Percentiles rank a stretch among this genome's conserved stretches.
These are phyloP conservation scores for Pisolithus sp. DNA, from an alignment of 768 basidiomycete species.

Conservation along the genomic window DNA sequence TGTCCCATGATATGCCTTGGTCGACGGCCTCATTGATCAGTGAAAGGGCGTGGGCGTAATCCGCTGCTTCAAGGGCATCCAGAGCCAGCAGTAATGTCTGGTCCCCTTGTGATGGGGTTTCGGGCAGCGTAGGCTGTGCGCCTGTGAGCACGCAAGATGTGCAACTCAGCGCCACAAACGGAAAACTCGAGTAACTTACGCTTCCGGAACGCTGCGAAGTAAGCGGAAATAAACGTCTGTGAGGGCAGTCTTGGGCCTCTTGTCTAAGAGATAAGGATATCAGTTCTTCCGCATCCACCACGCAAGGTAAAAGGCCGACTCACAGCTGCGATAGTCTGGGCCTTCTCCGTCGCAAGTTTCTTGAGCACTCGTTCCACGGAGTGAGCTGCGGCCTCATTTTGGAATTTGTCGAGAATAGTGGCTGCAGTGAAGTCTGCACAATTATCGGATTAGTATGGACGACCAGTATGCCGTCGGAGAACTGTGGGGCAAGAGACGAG, in stretches of 20 bases:
- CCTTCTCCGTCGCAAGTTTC: slow-evolving; percentile 66
- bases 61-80: slow-evolving; percentile 75
- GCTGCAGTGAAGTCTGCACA: slow-evolving; percentile 87
- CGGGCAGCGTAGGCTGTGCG: slow-evolving; percentile 65
- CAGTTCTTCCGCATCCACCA: background rate
- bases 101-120: slow-evolving; percentile 73
- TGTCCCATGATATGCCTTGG: slow-evolving; percentile 75
- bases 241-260: slow-evolving; percentile 84
- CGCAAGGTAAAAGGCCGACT: slow-evolving; percentile 11
- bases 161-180: slow-evolving; percentile 4
- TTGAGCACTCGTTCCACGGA: slow-evolving; percentile 92
- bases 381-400: slow-evolving; percentile 68
- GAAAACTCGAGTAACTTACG: slow-evolving; percentile 41
- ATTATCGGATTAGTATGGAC: background rate
- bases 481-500: too few relatives aligned
- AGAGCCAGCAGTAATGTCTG: slow-evolving; percentile 73
- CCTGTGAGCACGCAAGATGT: slow-evolving; percentile 32
- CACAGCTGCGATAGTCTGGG: slow-evolving; percentile 64
- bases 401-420: slow-evolving; percentile 90
- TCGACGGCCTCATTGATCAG: slow-evolving; percentile 81
- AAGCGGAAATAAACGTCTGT: slow-evolving; percentile 86
- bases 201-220: slow-evolving; percentile 93
- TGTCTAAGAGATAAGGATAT: slow-evolving; percentile 23
- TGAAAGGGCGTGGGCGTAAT: slow-evolving; percentile 76
- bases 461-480: too few relatives aligned